Percentiles rank a stretch among this genome's conserved stretches.
phyloP scores from a whole-genome alignment of 2,329 filamentous ascomycete species.

The Alternaria sp. region DNA sequence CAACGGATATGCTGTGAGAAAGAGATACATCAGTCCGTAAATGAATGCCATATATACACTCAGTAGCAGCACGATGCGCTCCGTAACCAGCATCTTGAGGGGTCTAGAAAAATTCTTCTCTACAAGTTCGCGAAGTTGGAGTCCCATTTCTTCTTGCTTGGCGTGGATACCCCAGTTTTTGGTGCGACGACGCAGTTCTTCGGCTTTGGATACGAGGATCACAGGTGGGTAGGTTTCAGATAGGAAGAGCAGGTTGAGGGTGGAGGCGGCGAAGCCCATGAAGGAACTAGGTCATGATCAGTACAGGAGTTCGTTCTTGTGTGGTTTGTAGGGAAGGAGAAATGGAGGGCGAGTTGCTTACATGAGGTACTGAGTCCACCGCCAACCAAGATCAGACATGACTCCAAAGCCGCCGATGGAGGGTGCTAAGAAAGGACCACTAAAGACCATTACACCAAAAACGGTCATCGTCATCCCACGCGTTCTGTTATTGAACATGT shows the following conservation, averaged over 20 bases:
- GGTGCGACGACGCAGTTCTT: conserved; percentile 63
- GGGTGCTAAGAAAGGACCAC: conserved; percentile 62
- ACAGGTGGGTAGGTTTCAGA: conserved; percentile 67
- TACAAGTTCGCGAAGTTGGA: conserved; percentile 60
- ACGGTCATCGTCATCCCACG: conserved; percentile 57
- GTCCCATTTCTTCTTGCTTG: conserved; percentile 63
- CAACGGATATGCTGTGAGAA: conserved; percentile 83
- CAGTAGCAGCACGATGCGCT: conserved; percentile 58
- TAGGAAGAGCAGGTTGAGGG: conserved; percentile 63
- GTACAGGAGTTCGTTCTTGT: not conserved
- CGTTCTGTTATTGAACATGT: conserved; percentile 61
- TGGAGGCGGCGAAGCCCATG: conserved; percentile 63
- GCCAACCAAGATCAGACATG: conserved; percentile 61
- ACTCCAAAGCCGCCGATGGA: conserved; percentile 65
- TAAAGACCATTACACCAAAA: conserved; percentile 62
- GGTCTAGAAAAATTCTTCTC: conserved; percentile 64
- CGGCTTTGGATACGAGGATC: conserved; percentile 65
- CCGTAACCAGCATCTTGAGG: conserved; percentile 58
- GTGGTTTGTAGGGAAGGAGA: not conserved
- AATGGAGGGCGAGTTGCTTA: conserved; percentile 19
- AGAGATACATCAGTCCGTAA: conserved; percentile 80
- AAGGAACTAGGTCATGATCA: conserved; percentile 45
- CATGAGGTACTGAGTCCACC: conserved; percentile 65
- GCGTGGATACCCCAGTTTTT: conserved; percentile 71
- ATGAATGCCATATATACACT: conserved; percentile 50